Conservation (phyloP, 2,329 filamentous ascomycete genomes). For the Bipolaris victoriae region DNA sequence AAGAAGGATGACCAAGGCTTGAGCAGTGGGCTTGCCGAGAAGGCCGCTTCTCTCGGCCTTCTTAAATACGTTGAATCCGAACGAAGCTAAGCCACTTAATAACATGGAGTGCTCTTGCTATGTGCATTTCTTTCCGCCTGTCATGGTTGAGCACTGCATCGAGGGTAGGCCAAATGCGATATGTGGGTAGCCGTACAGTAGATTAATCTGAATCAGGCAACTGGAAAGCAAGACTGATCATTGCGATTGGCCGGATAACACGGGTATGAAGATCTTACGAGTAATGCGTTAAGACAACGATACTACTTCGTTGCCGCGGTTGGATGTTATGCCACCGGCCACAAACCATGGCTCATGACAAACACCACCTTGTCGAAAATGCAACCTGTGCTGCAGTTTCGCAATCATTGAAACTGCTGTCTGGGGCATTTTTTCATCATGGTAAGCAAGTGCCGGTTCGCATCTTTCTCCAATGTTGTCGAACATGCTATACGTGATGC, state of each 20-base stretch:
- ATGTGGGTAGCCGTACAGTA: constrained; percentile 9
- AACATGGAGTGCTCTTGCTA: neutral
- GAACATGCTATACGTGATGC: constrained; percentile 2
- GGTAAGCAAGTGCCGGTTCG: neutral
- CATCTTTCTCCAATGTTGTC: neutral
- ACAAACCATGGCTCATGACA: neutral
- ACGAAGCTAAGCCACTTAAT: neutral
- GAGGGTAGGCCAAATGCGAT: neutral
- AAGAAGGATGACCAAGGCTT: constrained; percentile 11
- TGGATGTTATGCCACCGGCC: neutral
- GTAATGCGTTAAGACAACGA: constrained; percentile 14
- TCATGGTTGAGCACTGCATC: neutral
- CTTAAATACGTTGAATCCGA: constrained; percentile 15
- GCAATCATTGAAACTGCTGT: no score
- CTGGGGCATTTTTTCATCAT: neutral
- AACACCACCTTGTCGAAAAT: neutral
- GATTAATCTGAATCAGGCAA: constrained; percentile 24
- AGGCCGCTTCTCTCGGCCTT: neutral
- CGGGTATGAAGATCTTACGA: constrained; percentile 14
- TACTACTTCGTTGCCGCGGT: neutral
- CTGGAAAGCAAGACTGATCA: neutral
- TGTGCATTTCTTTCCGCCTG: neutral
- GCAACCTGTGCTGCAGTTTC: neutral
- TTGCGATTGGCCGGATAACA: constrained; percentile 23
- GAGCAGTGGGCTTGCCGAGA: constrained; percentile 7